phyloP scores from a whole-genome alignment of 441 rosid species.

The Populus hybrid region DNA sequence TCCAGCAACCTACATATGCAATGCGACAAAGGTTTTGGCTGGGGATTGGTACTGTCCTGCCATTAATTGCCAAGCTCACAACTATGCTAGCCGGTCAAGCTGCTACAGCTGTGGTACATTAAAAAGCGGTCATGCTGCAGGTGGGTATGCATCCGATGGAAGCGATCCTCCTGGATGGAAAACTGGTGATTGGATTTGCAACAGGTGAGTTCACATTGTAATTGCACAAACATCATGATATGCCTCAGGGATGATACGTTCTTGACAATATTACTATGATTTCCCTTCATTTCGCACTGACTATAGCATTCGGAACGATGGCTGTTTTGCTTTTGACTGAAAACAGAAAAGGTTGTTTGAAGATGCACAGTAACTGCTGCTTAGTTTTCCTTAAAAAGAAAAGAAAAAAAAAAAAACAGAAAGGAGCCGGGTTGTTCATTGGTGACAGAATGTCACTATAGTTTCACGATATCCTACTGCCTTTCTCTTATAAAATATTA shows the following conservation, averaged over 20 bases:
- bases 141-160: constrained; percentile 32
- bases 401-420: too few species aligned
- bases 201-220: constrained; percentile 30
- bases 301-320: neutral
- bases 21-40: constrained; percentile 58
- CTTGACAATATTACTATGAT: neutral
- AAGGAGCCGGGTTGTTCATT: too few species aligned
- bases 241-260: neutral
- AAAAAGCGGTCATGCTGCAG: constrained; percentile 37
- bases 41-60: constrained; percentile 92
- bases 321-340: neutral
- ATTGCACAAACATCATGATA: neutral
- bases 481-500: too few species aligned
- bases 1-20: constrained; percentile 50
- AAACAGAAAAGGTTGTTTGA: neutral
- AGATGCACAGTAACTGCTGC: neutral
- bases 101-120: constrained; percentile 64
- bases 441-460: too few species aligned
- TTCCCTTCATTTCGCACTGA: neutral
- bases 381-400: neutral
- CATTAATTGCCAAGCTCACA: constrained; percentile 75
- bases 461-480: neutral
- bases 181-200: constrained; percentile 86
- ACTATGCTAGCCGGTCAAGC: constrained; percentile 69
- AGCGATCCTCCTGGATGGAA: constrained; percentile 84